Evolutionary conservation across 306 rosid genomes (phyloP).

Genomic region (Sophora flavescens): DNA sequence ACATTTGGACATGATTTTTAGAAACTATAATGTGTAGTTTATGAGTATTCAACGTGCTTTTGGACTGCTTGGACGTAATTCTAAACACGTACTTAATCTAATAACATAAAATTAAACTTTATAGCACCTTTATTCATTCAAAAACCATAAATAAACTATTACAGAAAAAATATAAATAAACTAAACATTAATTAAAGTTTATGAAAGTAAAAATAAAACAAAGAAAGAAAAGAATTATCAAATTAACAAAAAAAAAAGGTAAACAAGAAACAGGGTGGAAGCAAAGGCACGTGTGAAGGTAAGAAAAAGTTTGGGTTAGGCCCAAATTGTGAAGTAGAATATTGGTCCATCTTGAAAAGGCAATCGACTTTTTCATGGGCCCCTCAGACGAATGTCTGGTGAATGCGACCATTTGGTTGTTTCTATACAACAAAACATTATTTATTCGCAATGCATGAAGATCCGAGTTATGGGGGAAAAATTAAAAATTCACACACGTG

Average conservation of each 20-base stretch:
- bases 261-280: neutral
- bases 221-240: neutral
- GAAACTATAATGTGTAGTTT: too few species aligned
- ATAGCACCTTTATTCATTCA: neutral
- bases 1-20: too few species aligned
- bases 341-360: slow-evolving; percentile 43
- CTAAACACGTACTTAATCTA: too few species aligned
- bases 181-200: neutral
- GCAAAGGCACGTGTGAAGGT: slow-evolving; percentile 14
- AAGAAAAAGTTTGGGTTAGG: neutral
- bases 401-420: slow-evolving; percentile 49
- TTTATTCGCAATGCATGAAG: slow-evolving; percentile 38
- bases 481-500: slow-evolving; percentile 48
- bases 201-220: neutral
- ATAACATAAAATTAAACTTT: too few species aligned
- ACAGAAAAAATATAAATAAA: neutral
- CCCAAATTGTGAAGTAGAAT: slow-evolving; percentile 10
- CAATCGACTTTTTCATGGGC: slow-evolving; percentile 33
- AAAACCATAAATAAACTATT: neutral
- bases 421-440: slow-evolving; percentile 14
- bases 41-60: too few species aligned
- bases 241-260: neutral
- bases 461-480: slow-evolving; percentile 15
- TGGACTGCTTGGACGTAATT: too few species aligned
- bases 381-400: slow-evolving; percentile 47